These are phyloP conservation scores for Naematelia encephala DNA, from an alignment of 768 basidiomycete species.

Conservation along the genomic window DNA sequence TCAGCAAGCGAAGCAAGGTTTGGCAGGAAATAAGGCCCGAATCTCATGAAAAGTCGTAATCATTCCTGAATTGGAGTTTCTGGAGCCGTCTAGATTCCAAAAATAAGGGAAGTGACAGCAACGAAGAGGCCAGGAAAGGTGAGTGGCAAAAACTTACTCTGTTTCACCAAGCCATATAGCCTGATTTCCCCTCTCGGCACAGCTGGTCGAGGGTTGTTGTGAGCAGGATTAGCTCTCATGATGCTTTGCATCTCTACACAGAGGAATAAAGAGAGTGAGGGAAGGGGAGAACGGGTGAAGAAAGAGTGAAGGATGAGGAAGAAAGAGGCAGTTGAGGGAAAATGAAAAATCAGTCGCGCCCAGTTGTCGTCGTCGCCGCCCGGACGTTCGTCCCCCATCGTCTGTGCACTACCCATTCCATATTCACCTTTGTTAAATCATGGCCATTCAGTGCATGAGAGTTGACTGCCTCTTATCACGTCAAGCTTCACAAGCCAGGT, in stretches of 20 bases:
- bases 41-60: background rate
- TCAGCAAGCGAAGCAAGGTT: background rate
- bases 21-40: background rate
- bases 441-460: too few relatives aligned
- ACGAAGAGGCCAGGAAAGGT: background rate
- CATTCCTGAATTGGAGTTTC: too few relatives aligned
- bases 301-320: background rate
- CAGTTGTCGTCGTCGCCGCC: background rate
- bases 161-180: slow-evolving; percentile 7
- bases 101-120: too few relatives aligned
- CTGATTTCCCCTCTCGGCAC: background rate
- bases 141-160: slow-evolving; percentile 1
- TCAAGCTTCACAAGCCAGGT: too few relatives aligned
- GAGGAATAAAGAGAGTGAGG: background rate
- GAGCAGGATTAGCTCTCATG: background rate
- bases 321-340: slow-evolving; percentile 6
- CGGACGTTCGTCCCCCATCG: background rate
- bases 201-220: background rate
- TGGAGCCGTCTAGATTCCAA: too few relatives aligned
- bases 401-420: too few relatives aligned
- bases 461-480: too few relatives aligned
- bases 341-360: slow-evolving; percentile 4
- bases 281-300: slow-evolving; percentile 4
- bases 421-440: too few relatives aligned
- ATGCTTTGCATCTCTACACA: background rate